phyloP scores from a whole-genome alignment of 2,329 filamentous ascomycete species.

The Tolypocladium album region DNA sequence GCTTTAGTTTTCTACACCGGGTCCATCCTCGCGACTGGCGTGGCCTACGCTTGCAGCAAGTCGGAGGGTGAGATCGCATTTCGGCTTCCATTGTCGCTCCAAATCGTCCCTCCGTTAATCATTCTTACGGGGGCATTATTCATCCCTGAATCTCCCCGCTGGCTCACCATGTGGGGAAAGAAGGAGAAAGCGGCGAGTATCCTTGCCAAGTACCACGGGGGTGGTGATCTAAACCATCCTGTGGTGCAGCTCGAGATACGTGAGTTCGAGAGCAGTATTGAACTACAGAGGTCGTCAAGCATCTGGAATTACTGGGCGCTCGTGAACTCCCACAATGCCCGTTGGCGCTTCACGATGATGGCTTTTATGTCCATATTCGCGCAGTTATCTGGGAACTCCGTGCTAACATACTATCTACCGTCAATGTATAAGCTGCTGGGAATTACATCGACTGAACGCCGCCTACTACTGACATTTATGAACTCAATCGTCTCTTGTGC shows the following conservation, averaged over 20 bases:
- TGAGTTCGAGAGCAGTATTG: conserved; percentile 27
- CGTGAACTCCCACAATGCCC: conserved; percentile 33
- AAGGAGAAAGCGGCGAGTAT: conserved; percentile 23
- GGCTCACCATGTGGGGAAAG: conserved; percentile 26
- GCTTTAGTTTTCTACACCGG: conserved; percentile 27
- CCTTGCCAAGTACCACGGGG: conserved; percentile 23
- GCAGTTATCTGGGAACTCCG: conserved; percentile 40
- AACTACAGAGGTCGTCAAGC: conserved; percentile 30
- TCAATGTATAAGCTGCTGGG: conserved; percentile 39
- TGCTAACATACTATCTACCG: conserved; percentile 44
- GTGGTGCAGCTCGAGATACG: conserved; percentile 28
- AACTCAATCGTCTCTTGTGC: conserved; percentile 26
- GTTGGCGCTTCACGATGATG: conserved; percentile 40
- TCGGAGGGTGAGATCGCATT: conserved; percentile 21
- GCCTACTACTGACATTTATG: conserved; percentile 32
- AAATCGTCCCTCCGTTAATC: conserved; percentile 25
- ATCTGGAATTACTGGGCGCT: conserved; percentile 42
- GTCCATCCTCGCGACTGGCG: conserved; percentile 42
- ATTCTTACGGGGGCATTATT: conserved; percentile 21
- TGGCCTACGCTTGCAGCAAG: conserved; percentile 37
- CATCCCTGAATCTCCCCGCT: conserved; percentile 31
- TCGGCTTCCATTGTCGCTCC: conserved; percentile 26
- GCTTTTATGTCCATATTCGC: conserved; percentile 42
- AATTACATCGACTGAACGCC: conserved; percentile 39
- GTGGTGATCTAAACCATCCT: conserved; percentile 18